Conservation (phyloP, 805 yeast genomes). For the Candida broadrunensis region DNA sequence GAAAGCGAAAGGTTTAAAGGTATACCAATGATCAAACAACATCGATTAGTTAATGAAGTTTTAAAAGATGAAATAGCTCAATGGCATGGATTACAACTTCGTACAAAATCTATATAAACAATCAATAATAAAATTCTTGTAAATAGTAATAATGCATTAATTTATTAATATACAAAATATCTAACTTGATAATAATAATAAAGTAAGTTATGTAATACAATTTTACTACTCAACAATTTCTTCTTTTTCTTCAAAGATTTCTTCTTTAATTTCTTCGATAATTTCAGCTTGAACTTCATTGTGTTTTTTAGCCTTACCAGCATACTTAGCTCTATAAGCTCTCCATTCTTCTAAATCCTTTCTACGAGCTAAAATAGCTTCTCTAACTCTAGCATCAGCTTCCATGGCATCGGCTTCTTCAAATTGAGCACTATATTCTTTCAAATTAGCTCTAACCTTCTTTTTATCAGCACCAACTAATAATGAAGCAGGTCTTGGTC, state of each 20-base stretch:
- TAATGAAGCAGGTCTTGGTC: slow-evolving; percentile 89
- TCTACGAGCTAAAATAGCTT: slow-evolving; percentile 81
- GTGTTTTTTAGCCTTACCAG: slow-evolving; percentile 32
- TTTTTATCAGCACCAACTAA: slow-evolving; percentile 77
- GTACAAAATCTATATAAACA: slow-evolving; percentile 48
- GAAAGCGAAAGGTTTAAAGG: slow-evolving; percentile 77
- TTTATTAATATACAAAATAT: not conserved
- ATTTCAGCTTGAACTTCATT: slow-evolving; percentile 51
- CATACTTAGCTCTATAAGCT: slow-evolving; percentile 59
- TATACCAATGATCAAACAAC: slow-evolving; percentile 83
- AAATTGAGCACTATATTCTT: slow-evolving; percentile 87
- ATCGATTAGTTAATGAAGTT: slow-evolving; percentile 78
- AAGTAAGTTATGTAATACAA: no score
- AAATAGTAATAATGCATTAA: not conserved
- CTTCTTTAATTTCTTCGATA: slow-evolving; percentile 75
- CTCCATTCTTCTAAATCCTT: slow-evolving; percentile 82
- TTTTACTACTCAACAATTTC: slow-evolving; percentile 64
- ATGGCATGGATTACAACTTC: slow-evolving; percentile 94
- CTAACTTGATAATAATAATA: not conserved
- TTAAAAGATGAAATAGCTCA: slow-evolving; percentile 79
- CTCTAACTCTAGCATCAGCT: slow-evolving; percentile 88
- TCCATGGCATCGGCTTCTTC: slow-evolving; percentile 96
- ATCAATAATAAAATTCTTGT: not conserved
- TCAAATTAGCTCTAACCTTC: slow-evolving; percentile 85
- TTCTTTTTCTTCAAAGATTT: slow-evolving; percentile 66